Base-by-base conservation (phyloP, 805 yeast species). In the Yamadazyma sp. region DNA sequence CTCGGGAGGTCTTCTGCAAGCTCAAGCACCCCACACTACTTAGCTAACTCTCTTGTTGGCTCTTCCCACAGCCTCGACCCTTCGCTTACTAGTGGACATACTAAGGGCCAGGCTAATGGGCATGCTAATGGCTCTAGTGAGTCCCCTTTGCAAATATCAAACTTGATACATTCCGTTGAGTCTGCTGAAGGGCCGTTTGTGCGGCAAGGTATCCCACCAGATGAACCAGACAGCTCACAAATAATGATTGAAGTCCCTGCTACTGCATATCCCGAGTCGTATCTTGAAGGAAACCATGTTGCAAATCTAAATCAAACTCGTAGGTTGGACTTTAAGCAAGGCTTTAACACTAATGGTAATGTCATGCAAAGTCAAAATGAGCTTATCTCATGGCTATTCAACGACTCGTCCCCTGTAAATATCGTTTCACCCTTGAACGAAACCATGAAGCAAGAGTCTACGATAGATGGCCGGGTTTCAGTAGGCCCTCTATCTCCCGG, bases 361-460 rank as follows among this genome's bases (percentile, higher is more conserved):
- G 28, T 23, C 6, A 40, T 61, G 8, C 70, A 62, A 20, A 48
- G 56, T 6, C 69, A 63, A 30, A 61, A 53, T 31, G 71, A 67
- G 40, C 63, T 67, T 23, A 42, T 67, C 6, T 59, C 67, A 16
- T 67, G 72, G 72, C 47, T 67, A 8, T 65, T 65, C 40, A 60
- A 60, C 3, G 69, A 64, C 13, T 46, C 57, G 8, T 50, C 55
- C 5, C 52, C 53, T 4, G 37, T 16, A 13, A 37, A 35, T 20
- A 17, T 33, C 2, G 17, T 6, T 32, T 35, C 35, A 19, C 42
- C 35, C n/a, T 12, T 35, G 22, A 23, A 22, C n/a, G 28, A 14
- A n/a, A 20, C 15, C 7, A 20, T 21, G 5, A 25, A n/a, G 12
- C 23, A n/a, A 5, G 32, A 35, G 8, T 5, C 21, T 9, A 38